These are phyloP conservation scores for Stephania cephalantha DNA, from an alignment of 164 flowering plant genomes.

Conservation along the genomic window DNA sequence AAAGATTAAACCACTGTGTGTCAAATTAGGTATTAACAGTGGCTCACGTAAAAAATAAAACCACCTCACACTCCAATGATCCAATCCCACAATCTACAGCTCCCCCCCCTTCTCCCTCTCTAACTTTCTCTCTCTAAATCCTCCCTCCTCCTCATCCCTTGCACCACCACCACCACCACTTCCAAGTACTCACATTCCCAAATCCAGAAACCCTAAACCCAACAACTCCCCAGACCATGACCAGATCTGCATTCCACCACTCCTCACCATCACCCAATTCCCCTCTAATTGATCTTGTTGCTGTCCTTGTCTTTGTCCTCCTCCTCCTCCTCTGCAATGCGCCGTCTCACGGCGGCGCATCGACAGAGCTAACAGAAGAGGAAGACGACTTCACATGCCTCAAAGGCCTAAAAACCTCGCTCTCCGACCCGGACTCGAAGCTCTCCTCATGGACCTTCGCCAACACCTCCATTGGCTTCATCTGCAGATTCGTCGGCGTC, in stretches of 20 bases:
- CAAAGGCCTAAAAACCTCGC: slow-evolving; percentile 21
- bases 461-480: slow-evolving; percentile 19
- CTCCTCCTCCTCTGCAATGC: not conserved
- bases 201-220: not conserved
- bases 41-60: not conserved
- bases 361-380: not conserved
- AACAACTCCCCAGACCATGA: not conserved
- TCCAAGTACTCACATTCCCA: not conserved
- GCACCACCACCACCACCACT: not conserved
- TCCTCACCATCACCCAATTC: not conserved
- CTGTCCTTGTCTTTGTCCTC: not conserved
- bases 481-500: slow-evolving; percentile 34
- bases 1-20: too few species aligned
- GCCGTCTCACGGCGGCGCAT: not conserved
- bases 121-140: not conserved
- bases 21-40: too few species aligned
- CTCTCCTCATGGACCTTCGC: slow-evolving; percentile 29
- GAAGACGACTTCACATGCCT: slow-evolving; percentile 38
- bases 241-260: not conserved
- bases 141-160: not conserved
- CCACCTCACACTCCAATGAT: not conserved
- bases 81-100: not conserved
- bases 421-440: slow-evolving; percentile 20
- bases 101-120: not conserved
- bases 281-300: not conserved